Percentiles rank a stretch among this genome's conserved stretches.
These are phyloP conservation scores for Solanum hybrid DNA, from an alignment of 305 asterid species.

Conservation along the genomic window DNA sequence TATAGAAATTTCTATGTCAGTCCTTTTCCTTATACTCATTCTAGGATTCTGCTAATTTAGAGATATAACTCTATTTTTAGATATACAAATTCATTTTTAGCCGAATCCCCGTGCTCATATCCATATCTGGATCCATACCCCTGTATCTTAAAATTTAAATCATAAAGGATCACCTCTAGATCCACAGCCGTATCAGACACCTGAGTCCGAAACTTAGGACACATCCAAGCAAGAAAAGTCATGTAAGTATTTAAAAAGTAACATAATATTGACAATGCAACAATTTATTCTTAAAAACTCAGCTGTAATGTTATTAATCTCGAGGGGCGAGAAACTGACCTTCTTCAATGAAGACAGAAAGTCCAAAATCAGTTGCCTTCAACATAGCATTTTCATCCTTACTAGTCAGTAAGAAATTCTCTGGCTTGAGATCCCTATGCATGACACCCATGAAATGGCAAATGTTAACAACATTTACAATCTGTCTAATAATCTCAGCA, in stretches of 20 bases:
- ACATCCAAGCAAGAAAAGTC: not conserved
- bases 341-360: slow-evolving; percentile 79
- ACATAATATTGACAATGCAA: not conserved
- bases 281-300: not conserved
- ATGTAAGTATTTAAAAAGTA: not conserved
- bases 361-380: slow-evolving; percentile 88
- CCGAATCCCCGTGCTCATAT: not conserved
- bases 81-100: not conserved
- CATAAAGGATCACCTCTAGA: not conserved
- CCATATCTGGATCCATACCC: not conserved
- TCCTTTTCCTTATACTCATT: not conserved
- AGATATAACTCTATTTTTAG: not conserved
- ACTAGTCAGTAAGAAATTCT: slow-evolving; percentile 69
- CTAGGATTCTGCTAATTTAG: not conserved
- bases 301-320: not conserved
- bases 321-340: slow-evolving; percentile 25
- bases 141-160: not conserved
- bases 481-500: slow-evolving; percentile 59
- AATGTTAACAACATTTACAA: slow-evolving; percentile 71
- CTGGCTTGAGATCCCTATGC: slow-evolving; percentile 90
- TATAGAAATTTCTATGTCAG: not conserved
- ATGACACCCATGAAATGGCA: slow-evolving; percentile 91
- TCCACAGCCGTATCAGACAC: not conserved
- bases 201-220: not conserved
- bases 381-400: slow-evolving; percentile 55